phyloP scores from a whole-genome alignment of 257 asterid species.

The Fraxinus americana region DNA sequence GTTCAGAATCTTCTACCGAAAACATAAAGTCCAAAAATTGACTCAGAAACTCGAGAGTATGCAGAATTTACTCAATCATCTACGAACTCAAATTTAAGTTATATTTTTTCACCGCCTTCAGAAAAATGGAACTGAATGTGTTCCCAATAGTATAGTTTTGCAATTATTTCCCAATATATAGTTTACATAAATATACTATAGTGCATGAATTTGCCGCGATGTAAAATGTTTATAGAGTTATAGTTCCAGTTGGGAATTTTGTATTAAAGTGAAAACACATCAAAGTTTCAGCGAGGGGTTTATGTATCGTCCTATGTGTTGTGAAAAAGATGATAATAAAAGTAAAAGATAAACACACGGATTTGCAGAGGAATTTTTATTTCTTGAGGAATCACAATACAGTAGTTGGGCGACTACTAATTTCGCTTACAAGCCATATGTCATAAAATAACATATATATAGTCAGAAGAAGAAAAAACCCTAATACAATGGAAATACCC shows the following conservation, averaged over 20 bases:
- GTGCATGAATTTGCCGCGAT: slow-evolving; percentile 25
- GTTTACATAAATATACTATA: slow-evolving; percentile 15
- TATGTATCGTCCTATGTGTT: no score
- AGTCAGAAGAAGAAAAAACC: no score
- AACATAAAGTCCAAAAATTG: slow-evolving; percentile 54
- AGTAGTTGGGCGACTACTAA: no score
- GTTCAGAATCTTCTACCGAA: slow-evolving; percentile 45
- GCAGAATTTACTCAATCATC: slow-evolving; percentile 64
- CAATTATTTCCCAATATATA: slow-evolving; percentile 43
- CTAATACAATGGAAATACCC: no score
- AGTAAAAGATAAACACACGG: no score
- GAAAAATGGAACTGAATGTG: slow-evolving; percentile 16
- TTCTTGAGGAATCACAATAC: no score
- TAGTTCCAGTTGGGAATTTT: slow-evolving; percentile 18
- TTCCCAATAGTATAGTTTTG: slow-evolving; percentile 21
- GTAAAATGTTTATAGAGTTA: slow-evolving; percentile 22
- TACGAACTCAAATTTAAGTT: slow-evolving; percentile 55
- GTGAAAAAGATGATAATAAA: no score
- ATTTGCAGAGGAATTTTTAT: no score
- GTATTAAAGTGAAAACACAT: slow-evolving; percentile 11
- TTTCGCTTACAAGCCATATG: no score
- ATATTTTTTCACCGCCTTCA: neutral
- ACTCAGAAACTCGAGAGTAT: slow-evolving; percentile 69
- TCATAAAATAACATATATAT: no score
- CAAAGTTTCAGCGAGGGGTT: neutral